A percentile compares a stretch with the other conserved stretches of the same genome.
phyloP scores from a whole-genome alignment of 257 asterid species.

The Plectranthus barbatus region DNA sequence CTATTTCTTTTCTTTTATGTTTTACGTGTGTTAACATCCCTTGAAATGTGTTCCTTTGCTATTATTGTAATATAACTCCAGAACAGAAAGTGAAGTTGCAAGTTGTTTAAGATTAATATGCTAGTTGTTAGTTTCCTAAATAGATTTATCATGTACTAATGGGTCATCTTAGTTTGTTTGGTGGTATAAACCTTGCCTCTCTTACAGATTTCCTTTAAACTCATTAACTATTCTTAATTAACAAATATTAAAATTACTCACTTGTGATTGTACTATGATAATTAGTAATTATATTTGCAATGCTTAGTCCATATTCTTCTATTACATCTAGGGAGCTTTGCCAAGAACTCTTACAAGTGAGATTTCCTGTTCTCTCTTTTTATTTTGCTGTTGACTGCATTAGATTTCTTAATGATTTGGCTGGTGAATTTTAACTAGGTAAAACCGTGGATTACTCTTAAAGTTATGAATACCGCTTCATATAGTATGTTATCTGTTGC shows the following conservation, averaged over 20 bases:
- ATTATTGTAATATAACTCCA: conserved; percentile 95
- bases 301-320: no score
- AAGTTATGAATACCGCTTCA: neutral
- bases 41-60: conserved; percentile 17
- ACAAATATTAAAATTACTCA: no score
- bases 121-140: no score
- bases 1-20: neutral
- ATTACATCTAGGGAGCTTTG: no score
- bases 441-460: neutral
- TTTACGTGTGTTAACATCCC: conserved; percentile 2
- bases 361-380: conserved; percentile 2
- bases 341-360: conserved; percentile 91
- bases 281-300: no score
- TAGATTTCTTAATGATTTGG: conserved; percentile 1
- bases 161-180: no score
- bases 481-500: neutral
- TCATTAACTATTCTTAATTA: no score
- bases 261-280: no score
- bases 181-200: no score
- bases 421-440: neutral
- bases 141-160: no score
- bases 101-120: no score
- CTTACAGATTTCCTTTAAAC: no score
- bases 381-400: neutral
- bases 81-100: conserved; percentile 97